These are phyloP conservation scores for Teratosphaeria gauchensis DNA, from an alignment of 2,329 filamentous ascomycete genomes.

Conservation along the genomic window DNA sequence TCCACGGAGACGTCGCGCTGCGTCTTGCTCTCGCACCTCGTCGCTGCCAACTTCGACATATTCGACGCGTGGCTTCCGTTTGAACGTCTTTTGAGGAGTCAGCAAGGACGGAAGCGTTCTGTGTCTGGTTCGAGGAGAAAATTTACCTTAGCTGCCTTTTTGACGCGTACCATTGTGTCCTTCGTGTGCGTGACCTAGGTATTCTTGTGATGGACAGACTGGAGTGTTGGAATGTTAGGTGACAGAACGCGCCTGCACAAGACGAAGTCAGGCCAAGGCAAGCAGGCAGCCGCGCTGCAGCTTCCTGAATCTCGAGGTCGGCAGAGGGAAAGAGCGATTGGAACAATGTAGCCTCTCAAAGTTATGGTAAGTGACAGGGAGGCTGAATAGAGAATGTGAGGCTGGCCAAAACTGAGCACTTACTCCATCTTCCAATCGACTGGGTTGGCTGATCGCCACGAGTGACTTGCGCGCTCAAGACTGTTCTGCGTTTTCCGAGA, in stretches of 20 bases:
- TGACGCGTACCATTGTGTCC: not conserved
- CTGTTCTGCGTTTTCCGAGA: not conserved
- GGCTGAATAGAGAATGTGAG: too few relatives aligned
- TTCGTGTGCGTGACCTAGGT: too few relatives aligned
- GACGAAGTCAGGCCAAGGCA: not conserved
- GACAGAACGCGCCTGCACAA: not conserved
- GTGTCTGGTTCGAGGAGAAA: not conserved
- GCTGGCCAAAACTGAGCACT: not conserved
- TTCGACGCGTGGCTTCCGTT: not conserved
- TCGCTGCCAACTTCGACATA: not conserved
- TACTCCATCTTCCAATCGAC: not conserved
- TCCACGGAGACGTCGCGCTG: not conserved
- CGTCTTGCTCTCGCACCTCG: not conserved
- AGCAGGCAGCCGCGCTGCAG: not conserved
- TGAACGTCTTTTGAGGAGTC: not conserved
- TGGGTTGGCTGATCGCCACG: not conserved
- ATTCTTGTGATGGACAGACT: not conserved
- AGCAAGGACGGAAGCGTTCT: not conserved
- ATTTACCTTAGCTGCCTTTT: not conserved
- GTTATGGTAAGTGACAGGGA: not conserved
- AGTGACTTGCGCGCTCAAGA: not conserved
- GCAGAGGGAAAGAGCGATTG: not conserved
- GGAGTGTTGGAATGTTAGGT: not conserved
- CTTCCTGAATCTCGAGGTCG: not conserved
- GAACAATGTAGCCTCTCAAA: not conserved